A percentile compares a stretch with the other conserved stretches of the same genome.
Conservation (phyloP, 257 asterid genomes). For the Verbena officinalis region DNA sequence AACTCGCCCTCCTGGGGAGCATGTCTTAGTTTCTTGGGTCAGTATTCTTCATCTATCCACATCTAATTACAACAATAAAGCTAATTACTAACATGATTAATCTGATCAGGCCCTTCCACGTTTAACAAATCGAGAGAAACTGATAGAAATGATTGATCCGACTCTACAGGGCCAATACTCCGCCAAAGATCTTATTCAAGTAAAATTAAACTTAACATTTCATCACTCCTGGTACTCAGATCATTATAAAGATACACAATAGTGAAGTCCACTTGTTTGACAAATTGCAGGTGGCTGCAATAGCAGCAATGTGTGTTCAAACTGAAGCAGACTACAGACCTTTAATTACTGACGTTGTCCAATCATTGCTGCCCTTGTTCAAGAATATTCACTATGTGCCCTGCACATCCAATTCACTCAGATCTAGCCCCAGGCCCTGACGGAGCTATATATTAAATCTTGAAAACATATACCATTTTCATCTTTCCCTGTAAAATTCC, state of each 20-base stretch:
- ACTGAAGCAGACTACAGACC: conserved; percentile 89
- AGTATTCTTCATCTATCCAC: too few species aligned
- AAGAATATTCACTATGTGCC: conserved; percentile 46
- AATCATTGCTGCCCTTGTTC: conserved; percentile 77
- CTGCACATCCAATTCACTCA: too few species aligned
- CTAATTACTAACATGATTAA: too few species aligned
- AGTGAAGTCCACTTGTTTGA: neutral
- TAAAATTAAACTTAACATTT: conserved; percentile 16
- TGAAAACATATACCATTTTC: too few species aligned
- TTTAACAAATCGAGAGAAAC: conserved; percentile 72
- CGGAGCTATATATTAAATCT: too few species aligned
- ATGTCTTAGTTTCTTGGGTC: too few species aligned
- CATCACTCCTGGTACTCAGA: too few species aligned
- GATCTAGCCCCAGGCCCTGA: conserved; percentile 39
- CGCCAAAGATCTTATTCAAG: conserved; percentile 81
- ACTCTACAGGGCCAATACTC: conserved; percentile 56
- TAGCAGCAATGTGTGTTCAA: conserved; percentile 86
- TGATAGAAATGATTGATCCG: conserved; percentile 79
- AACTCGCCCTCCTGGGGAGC: too few species aligned
- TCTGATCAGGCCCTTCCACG: conserved; percentile 87
- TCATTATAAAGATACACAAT: too few species aligned
- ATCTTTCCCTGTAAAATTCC: too few species aligned
- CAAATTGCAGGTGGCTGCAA: conserved; percentile 70
- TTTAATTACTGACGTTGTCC: conserved; percentile 82
- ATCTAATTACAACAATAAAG: too few species aligned